Conservation (phyloP, 768 basidiomycete genomes). For the Lanmaoa pseudosensibilis region DNA sequence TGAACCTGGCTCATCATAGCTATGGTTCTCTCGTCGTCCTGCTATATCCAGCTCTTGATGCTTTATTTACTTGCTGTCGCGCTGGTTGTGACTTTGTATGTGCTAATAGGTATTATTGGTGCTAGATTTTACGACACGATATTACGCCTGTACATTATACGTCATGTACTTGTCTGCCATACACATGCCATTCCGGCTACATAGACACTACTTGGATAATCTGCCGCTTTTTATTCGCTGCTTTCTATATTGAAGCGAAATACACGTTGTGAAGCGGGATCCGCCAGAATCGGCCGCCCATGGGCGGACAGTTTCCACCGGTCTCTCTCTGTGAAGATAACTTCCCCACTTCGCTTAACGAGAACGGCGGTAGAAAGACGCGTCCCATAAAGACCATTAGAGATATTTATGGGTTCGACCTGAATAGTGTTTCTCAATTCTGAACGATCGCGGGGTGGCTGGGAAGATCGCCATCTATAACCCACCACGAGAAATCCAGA, state of each 20-base stretch:
- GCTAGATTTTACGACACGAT: slow-evolving; percentile 29
- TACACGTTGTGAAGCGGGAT: slow-evolving; percentile 46
- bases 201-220: slow-evolving; percentile 23
- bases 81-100: slow-evolving; percentile 36
- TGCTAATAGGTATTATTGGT: slow-evolving; percentile 28
- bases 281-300: slow-evolving; percentile 40
- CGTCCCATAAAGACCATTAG: slow-evolving; percentile 54
- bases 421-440: slow-evolving; percentile 64
- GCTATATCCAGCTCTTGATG: slow-evolving; percentile 14
- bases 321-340: slow-evolving; percentile 71
- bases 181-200: slow-evolving; percentile 15
- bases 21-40: background rate
- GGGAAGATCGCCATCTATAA: slow-evolving; percentile 32
- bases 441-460: slow-evolving; percentile 47
- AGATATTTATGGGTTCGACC: slow-evolving; percentile 48
- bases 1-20: slow-evolving; percentile 30
- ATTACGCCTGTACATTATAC: slow-evolving; percentile 32
- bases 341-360: slow-evolving; percentile 57
- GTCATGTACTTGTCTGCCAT: slow-evolving; percentile 31
- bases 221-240: slow-evolving; percentile 8
- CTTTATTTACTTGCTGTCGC: slow-evolving; percentile 30
- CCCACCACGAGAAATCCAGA: background rate
- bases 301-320: slow-evolving; percentile 51
- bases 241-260: slow-evolving; percentile 46
- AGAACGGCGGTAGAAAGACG: slow-evolving; percentile 73